Conservation (phyloP, 169 alveolate species). For the Cystoisospora suis region DNA sequence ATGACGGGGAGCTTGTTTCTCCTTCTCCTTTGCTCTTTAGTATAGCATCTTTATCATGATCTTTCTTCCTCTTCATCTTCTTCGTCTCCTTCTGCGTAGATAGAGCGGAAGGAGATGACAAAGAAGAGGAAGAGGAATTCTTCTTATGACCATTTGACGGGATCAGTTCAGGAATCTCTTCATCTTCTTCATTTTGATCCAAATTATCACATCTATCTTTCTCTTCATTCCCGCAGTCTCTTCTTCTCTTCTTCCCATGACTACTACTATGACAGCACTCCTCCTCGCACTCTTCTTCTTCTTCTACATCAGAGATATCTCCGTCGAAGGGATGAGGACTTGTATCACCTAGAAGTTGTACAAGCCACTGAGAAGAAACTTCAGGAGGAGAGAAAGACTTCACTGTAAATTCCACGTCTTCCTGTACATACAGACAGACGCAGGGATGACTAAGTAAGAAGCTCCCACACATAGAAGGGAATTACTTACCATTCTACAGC, state of each 20-base stretch:
- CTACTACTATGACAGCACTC: constrained; percentile 23
- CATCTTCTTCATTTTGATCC: not conserved
- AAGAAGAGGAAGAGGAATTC: too few species aligned
- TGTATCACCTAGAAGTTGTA: constrained; percentile 19
- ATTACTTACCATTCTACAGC: too few species aligned
- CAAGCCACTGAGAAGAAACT: not conserved
- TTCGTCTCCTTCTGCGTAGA: not conserved
- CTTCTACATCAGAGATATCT: not conserved
- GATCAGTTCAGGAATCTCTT: constrained; percentile 24
- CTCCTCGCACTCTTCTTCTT: not conserved
- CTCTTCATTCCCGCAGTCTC: constrained; percentile 12
- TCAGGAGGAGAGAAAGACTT: too few species aligned
- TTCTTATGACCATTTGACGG: too few species aligned
- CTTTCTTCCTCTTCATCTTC: not conserved
- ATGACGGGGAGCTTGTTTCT: too few species aligned
- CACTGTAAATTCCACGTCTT: constrained; percentile 35
- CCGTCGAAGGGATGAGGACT: constrained; percentile 2
- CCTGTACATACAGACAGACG: constrained; percentile 29
- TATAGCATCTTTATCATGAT: too few species aligned
- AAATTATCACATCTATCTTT: not conserved
- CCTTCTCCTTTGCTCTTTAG: too few species aligned
- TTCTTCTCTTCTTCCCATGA: not conserved
- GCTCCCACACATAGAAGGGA: not conserved
- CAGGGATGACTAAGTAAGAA: not conserved
- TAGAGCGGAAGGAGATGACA: too few species aligned